A percentile compares a stretch with the other conserved stretches of the same genome.
phyloP scores from a whole-genome alignment of 106 monocot species.

The Cymbidium sinense region DNA sequence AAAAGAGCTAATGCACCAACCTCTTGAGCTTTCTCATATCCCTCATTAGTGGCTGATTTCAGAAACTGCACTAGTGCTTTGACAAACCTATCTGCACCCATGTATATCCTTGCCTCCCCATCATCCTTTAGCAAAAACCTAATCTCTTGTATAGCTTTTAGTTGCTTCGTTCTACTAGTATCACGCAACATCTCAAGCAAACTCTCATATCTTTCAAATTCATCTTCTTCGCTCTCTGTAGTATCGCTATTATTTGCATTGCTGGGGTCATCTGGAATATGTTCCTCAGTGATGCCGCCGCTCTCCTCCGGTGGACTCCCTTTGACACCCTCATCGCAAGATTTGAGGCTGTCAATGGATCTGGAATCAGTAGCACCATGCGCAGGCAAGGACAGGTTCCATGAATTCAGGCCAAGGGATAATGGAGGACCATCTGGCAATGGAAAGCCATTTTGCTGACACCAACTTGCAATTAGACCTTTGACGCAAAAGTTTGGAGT shows the following conservation, averaged over 20 bases:
- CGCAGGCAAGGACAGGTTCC: constrained; percentile 13
- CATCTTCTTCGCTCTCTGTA: constrained; percentile 9
- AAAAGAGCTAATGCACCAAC: constrained; percentile 81
- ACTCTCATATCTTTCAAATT: constrained; percentile 31
- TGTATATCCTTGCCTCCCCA: constrained; percentile 60
- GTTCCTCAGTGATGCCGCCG: background rate
- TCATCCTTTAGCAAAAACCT: constrained; percentile 73
- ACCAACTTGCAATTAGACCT: constrained; percentile 85
- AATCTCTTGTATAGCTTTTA: constrained; percentile 53
- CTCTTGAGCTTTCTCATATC: constrained; percentile 56
- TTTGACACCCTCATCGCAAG: constrained; percentile 23
- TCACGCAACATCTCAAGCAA: constrained; percentile 37
- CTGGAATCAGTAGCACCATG: constrained; percentile 24
- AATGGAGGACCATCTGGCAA: constrained; percentile 40
- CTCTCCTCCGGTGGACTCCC: constrained; percentile 29
- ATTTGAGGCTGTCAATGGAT: constrained; percentile 23
- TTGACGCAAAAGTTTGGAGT: constrained; percentile 91
- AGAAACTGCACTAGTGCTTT: constrained; percentile 62
- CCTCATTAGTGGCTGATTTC: constrained; percentile 35
- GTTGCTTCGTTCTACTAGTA: constrained; percentile 20
- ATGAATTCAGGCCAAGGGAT: constrained; percentile 35
- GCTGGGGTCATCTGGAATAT: background rate
- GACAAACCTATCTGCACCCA: constrained; percentile 63
- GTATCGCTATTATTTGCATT: background rate
- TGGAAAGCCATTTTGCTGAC: constrained; percentile 65